Evolutionary conservation across 495 filamentous ascomycete genomes (phyloP).

Genomic region (Emericellopsis terricola): DNA sequence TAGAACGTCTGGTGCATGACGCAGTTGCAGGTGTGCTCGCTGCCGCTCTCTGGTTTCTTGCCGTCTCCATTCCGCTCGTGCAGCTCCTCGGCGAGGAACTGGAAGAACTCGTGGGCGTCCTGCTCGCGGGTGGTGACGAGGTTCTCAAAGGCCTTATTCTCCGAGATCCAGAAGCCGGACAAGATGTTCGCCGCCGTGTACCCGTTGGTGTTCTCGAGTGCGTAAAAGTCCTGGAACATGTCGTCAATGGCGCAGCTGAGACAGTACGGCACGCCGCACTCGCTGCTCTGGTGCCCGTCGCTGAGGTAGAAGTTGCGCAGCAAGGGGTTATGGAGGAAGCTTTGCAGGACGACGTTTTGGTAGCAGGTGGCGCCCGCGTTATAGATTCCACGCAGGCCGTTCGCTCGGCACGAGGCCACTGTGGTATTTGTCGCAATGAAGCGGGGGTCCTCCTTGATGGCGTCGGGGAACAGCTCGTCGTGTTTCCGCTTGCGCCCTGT

Average conservation of each 20-base stretch:
- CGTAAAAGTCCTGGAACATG: constrained; percentile 81
- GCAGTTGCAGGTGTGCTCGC: constrained; percentile 54
- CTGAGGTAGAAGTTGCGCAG: constrained; percentile 73
- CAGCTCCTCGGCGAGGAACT: constrained; percentile 75
- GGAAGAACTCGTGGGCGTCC: constrained; percentile 90
- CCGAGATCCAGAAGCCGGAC: constrained; percentile 59
- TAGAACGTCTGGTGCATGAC: constrained; percentile 83
- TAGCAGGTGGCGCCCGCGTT: constrained; percentile 93
- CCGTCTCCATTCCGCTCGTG: constrained; percentile 49
- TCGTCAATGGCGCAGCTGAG: constrained; percentile 79
- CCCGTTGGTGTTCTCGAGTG: constrained; percentile 58
- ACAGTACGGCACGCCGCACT: constrained; percentile 51
- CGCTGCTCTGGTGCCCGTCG: constrained; percentile 57
- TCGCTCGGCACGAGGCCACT: constrained; percentile 47
- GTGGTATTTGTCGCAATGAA: constrained; percentile 42
- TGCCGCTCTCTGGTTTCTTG: constrained; percentile 31
- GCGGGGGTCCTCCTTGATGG: constrained; percentile 36
- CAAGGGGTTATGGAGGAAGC: constrained; percentile 72
- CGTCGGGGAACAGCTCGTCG: constrained; percentile 36
- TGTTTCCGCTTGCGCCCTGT: constrained; percentile 38
- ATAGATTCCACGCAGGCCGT: constrained; percentile 68
- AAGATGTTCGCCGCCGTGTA: constrained; percentile 73
- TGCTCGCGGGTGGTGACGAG: constrained; percentile 84
- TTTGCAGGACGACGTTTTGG: constrained; percentile 79
- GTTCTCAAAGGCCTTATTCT: constrained; percentile 39